Conservation (phyloP, 352 stramenopile genomes). For the Globisporangium alternatum region DNA sequence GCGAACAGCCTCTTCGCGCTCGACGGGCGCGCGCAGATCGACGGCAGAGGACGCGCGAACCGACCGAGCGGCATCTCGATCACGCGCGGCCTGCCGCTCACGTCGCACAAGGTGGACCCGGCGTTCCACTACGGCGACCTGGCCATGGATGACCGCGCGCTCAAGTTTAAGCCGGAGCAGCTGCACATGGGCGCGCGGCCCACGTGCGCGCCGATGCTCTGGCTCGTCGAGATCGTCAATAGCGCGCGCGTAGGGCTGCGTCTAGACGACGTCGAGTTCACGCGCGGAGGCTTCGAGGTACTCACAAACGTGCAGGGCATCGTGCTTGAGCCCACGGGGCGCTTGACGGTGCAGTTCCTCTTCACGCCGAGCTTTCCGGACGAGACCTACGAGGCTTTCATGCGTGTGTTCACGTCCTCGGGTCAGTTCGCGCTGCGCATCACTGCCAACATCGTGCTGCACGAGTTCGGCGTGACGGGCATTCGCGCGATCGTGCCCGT, state of each 20-base stretch:
- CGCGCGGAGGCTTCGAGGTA: conserved; percentile 40
- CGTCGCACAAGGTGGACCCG: not conserved
- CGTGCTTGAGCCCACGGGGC: conserved; percentile 30
- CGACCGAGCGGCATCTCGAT: conserved; percentile 40
- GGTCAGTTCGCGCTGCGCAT: conserved; percentile 46
- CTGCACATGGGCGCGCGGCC: conserved; percentile 34
- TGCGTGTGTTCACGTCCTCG: conserved; percentile 44
- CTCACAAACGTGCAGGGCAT: conserved; percentile 32
- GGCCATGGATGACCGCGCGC: conserved; percentile 20
- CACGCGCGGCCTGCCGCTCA: conserved; percentile 21
- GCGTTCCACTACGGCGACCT: not conserved
- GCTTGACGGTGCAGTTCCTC: conserved; percentile 35
- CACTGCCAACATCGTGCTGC: conserved; percentile 25
- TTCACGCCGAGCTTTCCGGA: conserved; percentile 32
- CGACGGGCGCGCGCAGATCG: conserved; percentile 3
- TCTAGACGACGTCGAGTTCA: conserved; percentile 41
- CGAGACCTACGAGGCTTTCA: conserved; percentile 23
- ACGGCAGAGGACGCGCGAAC: conserved; percentile 8
- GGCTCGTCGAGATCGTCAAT: conserved; percentile 41
- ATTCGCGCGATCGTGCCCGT: conserved; percentile 32
- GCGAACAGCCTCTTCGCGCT: conserved; percentile 6
- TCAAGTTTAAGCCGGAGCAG: conserved; percentile 36
- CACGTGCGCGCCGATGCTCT: conserved; percentile 33
- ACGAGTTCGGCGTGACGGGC: conserved; percentile 26
- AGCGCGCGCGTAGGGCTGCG: conserved; percentile 23